Evolutionary conservation across 2,329 filamentous ascomycete genomes (phyloP).

Genomic region (Calcarisporium arbuscula): DNA sequence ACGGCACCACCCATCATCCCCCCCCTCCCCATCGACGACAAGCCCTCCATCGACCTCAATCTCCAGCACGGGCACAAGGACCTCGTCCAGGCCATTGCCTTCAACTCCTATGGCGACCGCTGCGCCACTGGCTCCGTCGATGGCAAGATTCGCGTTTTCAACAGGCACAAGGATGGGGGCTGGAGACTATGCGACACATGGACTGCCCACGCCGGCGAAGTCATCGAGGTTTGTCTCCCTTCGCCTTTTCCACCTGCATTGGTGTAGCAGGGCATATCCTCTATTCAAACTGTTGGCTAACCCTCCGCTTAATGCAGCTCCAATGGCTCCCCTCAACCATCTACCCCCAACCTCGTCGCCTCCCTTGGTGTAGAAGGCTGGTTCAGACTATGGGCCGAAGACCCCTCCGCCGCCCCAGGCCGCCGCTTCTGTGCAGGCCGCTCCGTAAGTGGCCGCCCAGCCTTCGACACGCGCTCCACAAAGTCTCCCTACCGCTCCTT

Average conservation of each 20-base stretch:
- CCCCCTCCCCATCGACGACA: constrained; percentile 36
- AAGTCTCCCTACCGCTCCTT: constrained; percentile 69
- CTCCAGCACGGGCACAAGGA: constrained; percentile 72
- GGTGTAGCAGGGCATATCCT: not conserved
- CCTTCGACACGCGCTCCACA: constrained; percentile 51
- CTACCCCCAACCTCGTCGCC: constrained; percentile 76
- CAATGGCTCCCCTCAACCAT: constrained; percentile 91
- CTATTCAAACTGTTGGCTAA: constrained; percentile 1
- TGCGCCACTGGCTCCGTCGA: constrained; percentile 89
- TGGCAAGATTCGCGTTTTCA: constrained; percentile 88
- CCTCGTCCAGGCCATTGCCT: constrained; percentile 76
- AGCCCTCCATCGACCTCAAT: constrained; percentile 48
- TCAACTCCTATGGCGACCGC: constrained; percentile 88
- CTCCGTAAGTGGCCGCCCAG: constrained; percentile 38
- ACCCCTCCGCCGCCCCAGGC: constrained; percentile 72
- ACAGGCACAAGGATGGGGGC: constrained; percentile 67
- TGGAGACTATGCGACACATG: constrained; percentile 84
- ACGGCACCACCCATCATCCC: constrained; percentile 26
- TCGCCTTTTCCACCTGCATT: not conserved
- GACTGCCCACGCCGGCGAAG: constrained; percentile 84
- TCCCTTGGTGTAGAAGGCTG: constrained; percentile 85
- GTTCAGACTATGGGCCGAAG: constrained; percentile 90
- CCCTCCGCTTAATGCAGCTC: constrained; percentile 48
- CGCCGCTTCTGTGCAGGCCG: constrained; percentile 69
- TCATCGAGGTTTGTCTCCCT: constrained; percentile 62